phyloP scores from a whole-genome alignment of 2,329 filamentous ascomycete species.

The Helotiales sp. region DNA sequence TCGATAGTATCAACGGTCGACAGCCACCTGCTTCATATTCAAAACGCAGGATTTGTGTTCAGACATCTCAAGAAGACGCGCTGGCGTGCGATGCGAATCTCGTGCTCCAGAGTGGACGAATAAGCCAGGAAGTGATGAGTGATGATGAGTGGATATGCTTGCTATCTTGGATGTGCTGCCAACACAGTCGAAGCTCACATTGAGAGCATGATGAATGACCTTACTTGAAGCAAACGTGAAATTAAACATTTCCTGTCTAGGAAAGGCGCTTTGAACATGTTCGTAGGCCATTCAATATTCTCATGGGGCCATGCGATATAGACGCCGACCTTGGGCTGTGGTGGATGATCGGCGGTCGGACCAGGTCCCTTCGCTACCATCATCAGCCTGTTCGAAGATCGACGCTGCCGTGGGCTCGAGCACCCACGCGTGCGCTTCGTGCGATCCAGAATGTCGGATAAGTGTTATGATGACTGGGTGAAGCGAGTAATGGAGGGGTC shows the following conservation, averaged over 20 bases:
- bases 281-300: constrained; percentile 18
- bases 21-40: neutral
- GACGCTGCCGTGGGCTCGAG: constrained; percentile 17
- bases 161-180: neutral
- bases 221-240: constrained; percentile 17
- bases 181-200: neutral
- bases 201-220: constrained; percentile 3
- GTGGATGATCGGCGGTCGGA: constrained; percentile 24
- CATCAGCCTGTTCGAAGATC: constrained; percentile 17
- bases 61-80: neutral
- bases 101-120: neutral
- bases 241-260: constrained; percentile 13
- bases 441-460: constrained; percentile 27
- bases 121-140: neutral
- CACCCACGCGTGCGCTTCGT: constrained; percentile 18
- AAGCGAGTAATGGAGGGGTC: constrained; percentile 6
- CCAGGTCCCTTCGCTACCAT: constrained; percentile 22
- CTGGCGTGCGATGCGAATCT: neutral
- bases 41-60: neutral
- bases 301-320: constrained; percentile 11
- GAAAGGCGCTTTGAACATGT: constrained; percentile 10
- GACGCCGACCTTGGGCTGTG: neutral
- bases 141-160: too few relatives aligned
- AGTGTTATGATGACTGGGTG: constrained; percentile 5
- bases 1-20: constrained; percentile 6